Evolutionary conservation across 352 stramenopile genomes (phyloP).

Genomic region (Heterotrichella gracilis): DNA sequence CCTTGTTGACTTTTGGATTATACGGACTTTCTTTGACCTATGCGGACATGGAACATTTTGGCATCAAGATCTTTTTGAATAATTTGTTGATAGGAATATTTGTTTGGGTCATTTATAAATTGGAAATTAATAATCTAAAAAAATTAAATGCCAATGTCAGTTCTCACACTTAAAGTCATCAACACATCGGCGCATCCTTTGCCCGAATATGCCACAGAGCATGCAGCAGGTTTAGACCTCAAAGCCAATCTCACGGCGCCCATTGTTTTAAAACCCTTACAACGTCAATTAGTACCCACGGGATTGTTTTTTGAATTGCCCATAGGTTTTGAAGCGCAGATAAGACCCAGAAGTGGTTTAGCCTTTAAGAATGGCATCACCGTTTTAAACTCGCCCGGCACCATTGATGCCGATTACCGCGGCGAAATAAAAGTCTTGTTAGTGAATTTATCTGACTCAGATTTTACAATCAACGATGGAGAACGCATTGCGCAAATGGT

Average conservation of each 20-base stretch:
- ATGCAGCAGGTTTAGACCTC: not conserved
- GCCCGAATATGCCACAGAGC: not conserved
- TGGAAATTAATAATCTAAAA: constrained; percentile 7
- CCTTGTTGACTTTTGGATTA: not conserved
- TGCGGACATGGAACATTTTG: not conserved
- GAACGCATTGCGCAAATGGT: not conserved
- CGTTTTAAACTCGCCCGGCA: not conserved
- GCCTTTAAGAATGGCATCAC: not conserved
- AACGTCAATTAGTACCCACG: not conserved
- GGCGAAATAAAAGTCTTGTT: not conserved
- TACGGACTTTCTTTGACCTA: not conserved
- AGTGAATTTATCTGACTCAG: not conserved
- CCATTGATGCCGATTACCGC: not conserved
- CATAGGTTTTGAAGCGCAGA: not conserved
- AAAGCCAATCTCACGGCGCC: not conserved
- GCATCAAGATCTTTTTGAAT: not conserved
- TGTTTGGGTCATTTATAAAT: not conserved
- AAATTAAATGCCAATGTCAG: not conserved
- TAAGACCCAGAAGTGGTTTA: not conserved
- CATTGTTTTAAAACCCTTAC: not conserved
- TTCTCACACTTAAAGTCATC: not conserved
- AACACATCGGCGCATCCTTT: not conserved
- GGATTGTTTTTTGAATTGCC: not conserved
- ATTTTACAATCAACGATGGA: not conserved
- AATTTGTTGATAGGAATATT: not conserved